These are phyloP conservation scores for Leavenworthia alabamica DNA, from an alignment of 345 rosid genomes.

Conservation along the genomic window DNA sequence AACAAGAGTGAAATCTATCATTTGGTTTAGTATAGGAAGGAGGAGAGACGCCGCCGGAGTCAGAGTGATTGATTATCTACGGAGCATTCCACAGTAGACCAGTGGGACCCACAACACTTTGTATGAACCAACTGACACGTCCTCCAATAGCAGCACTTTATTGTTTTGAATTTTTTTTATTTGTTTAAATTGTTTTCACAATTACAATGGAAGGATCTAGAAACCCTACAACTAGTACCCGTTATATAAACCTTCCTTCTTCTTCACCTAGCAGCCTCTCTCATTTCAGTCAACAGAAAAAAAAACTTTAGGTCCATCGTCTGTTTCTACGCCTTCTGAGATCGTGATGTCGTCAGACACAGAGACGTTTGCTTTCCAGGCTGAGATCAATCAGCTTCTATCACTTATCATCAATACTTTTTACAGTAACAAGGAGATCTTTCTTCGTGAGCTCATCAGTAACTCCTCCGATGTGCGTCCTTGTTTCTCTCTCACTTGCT, in stretches of 20 bases:
- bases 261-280: neutral
- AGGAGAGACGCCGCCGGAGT: too few relatives aligned
- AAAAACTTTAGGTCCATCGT: too few relatives aligned
- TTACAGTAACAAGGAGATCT: conserved; percentile 68
- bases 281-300: too few relatives aligned
- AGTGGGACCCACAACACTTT: too few relatives aligned
- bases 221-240: conserved; percentile 14
- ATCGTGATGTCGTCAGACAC: conserved; percentile 33
- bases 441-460: conserved; percentile 67
- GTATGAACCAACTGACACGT: too few relatives aligned
- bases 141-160: too few relatives aligned
- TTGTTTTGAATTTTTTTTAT: too few relatives aligned
- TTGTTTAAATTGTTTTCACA: too few relatives aligned
- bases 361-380: conserved; percentile 70
- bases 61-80: too few relatives aligned
- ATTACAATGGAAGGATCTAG: conserved; percentile 14
- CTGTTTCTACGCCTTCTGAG: neutral
- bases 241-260: conserved; percentile 5
- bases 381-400: conserved; percentile 69
- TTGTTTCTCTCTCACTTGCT: neutral
- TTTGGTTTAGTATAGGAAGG: too few relatives aligned
- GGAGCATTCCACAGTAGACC: too few relatives aligned
- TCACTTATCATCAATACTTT: conserved; percentile 64
- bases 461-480: conserved; percentile 60
- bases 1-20: too few relatives aligned